Evolutionary conservation across 2,329 filamentous ascomycete species (phyloP), one percentile per base, ranked within the genome.

Genomic region (Pyrenochaeta sp.): DNA sequence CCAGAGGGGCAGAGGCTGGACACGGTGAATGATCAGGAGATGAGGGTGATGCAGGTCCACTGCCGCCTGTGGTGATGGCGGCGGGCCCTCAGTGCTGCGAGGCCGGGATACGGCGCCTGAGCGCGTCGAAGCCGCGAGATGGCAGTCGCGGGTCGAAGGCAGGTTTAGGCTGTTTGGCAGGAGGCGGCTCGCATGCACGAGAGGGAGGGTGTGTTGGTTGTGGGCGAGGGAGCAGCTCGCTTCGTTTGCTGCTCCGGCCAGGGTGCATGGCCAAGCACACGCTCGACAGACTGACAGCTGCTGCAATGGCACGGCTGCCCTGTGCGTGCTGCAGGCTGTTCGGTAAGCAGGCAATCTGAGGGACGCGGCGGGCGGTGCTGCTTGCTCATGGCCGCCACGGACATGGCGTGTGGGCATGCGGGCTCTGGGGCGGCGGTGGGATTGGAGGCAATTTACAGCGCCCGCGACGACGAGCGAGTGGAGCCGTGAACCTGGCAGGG

Each of bases 11-110:
- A 55, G 42, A 38, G 43, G 28, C 45, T 46, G 48, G 38, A 44
- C 44, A 48, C 46, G 44, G 49, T 32, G 50, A 48, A 43, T 53
- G 47, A 44, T 53, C 51, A 58, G 45, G 47, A 58, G 57, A 51
- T 48, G 36, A 45, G 45, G 45, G 45, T 54, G 44, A 60, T 69
- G 66, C 66, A 68, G 63, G 63, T 65, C 61, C 63, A 58, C 35
- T 43, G 44, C 43, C 40, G 45, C 47, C 43, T 48, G 53, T 35
- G 58, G 48, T 58, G 50, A 63, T 57, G 44, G 35, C 42, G 47
- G 35, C 56, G 39, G 53, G 49, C 46, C 50, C 49, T 53, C 49
- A 32, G 38, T 42, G 48, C 35, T n/a, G n/a, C n/a, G n/a, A n/a
- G n/a, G n/a, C 47, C 51, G 56, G 50, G 35, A 29, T 46, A 40